Evolutionary conservation across 202 grass and related monocot genomes (phyloP), one percentile per base, ranked within the genome.

Genomic region (Eragrostis tef): DNA sequence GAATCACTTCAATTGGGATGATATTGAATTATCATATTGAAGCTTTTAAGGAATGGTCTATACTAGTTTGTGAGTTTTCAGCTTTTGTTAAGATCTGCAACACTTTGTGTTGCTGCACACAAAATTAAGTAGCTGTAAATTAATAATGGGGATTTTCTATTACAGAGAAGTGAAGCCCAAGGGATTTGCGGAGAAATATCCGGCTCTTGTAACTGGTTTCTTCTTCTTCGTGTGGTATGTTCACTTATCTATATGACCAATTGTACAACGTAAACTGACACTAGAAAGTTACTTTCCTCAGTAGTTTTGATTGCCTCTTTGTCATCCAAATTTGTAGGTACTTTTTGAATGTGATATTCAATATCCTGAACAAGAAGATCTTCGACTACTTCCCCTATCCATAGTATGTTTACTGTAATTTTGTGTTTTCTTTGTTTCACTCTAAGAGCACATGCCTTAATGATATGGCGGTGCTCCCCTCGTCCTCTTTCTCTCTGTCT

Each of bases 301-400:
- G 3, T 87, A 27, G n/a, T 83, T 43, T 75, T 46, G 42, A 44
- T 59, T 84, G 17, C 11, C 68, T 63, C 16, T 73, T 74, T 52
- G 17, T 25, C 6, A 14, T 71, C 39, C n/a, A 54, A 59, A 21
- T 50, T 62, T 79, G 82, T 71, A 97, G 94, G 94, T 97, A 97
- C 66, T 97, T 97, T 75, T 65, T 97, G 43, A 97, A 97, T 61
- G 94, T 97, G 80, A 91, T 97, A 74, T 97, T 97, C 79, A 97
- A 97, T 83, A 97, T 97, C 85, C 81, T 97, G 69, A 97, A 97
- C 82, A 97, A 94, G 85, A 97, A 92, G 89, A 97, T 97, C 67
- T 97, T 94, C 53, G 85, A 97, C 77, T 94, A 97, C 63, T 97
- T 97, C 80, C 94, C 94, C 12, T 97, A 94, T 54, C 94, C 91